Evolutionary conservation across 78 protist species (phyloP).

Genomic region (Protostelium mycophagum): DNA sequence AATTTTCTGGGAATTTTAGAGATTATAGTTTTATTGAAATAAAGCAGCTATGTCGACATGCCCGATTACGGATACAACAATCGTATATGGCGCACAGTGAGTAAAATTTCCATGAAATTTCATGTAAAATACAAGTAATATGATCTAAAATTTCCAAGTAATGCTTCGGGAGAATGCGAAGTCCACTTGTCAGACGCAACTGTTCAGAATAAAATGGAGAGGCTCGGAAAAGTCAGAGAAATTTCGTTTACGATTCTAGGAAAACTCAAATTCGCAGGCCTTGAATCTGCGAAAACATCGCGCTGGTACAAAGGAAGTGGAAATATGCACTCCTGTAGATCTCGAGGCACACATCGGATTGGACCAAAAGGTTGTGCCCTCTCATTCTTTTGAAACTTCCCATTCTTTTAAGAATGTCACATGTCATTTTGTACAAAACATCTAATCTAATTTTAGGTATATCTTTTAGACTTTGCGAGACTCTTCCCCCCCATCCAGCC

Average conservation of each 20-base stretch:
- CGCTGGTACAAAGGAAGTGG: background rate
- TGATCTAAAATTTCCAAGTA: background rate
- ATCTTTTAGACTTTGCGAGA: slow-evolving; percentile 64
- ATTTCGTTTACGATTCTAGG: background rate
- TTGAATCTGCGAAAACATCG: background rate
- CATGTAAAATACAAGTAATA: too few species aligned
- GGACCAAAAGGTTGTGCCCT: slow-evolving; percentile 11
- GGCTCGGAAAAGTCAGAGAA: background rate
- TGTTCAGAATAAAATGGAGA: background rate
- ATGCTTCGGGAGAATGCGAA: background rate
- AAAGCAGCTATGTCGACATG: background rate
- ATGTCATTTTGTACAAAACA: slow-evolving; percentile 28
- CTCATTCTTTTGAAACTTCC: slow-evolving; percentile 30
- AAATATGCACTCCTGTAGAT: background rate
- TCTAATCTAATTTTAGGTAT: background rate
- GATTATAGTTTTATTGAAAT: too few species aligned
- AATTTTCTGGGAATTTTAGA: too few species aligned
- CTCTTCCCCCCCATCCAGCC: slow-evolving; percentile 61
- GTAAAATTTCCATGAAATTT: background rate
- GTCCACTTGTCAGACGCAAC: background rate
- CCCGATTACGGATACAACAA: background rate
- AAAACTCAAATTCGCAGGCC: background rate
- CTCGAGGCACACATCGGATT: background rate
- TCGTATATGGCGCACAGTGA: background rate
- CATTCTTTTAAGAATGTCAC: slow-evolving; percentile 32